Percentiles rank a stretch among this genome's conserved stretches.
phyloP scores from a whole-genome alignment of 345 rosid species.

The Syzygium oleosum region DNA sequence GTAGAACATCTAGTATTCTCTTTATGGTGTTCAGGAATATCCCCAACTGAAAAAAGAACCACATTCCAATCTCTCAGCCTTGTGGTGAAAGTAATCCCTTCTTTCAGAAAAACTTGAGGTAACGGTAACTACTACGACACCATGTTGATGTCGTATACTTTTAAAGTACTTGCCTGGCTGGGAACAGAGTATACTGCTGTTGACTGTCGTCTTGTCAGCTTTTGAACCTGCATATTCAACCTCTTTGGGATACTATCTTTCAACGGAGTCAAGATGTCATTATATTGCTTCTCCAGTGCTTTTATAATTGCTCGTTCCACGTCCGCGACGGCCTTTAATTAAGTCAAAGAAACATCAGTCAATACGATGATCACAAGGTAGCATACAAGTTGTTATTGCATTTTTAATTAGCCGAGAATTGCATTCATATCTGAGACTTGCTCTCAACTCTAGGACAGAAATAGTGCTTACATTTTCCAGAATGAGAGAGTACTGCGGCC shows the following conservation, averaged over 20 bases:
- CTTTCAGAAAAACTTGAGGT: background rate
- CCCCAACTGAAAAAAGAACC: constrained; percentile 46
- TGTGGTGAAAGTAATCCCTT: background rate
- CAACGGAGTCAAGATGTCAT: constrained; percentile 72
- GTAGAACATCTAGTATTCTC: constrained; percentile 86
- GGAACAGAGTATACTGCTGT: constrained; percentile 65
- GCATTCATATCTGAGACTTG: background rate
- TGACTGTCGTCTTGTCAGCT: constrained; percentile 86
- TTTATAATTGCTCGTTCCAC: constrained; percentile 79
- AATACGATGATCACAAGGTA: background rate
- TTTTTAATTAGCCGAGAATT: background rate
- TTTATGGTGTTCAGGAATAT: constrained; percentile 79
- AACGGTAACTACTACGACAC: background rate
- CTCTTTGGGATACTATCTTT: constrained; percentile 84
- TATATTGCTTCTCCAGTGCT: constrained; percentile 88
- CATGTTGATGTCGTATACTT: background rate
- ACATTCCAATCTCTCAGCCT: background rate
- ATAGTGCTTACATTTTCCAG: constrained; percentile 66
- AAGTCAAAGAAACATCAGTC: background rate
- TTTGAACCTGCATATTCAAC: constrained; percentile 92
- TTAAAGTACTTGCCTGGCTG: constrained; percentile 47
- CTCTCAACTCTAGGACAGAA: background rate
- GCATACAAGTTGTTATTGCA: background rate
- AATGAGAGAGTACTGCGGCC: constrained; percentile 88
- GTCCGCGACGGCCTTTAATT: constrained; percentile 60